phyloP scores from a whole-genome alignment of 2,329 filamentous ascomycete genomes.

The Massarina eburnea region DNA sequence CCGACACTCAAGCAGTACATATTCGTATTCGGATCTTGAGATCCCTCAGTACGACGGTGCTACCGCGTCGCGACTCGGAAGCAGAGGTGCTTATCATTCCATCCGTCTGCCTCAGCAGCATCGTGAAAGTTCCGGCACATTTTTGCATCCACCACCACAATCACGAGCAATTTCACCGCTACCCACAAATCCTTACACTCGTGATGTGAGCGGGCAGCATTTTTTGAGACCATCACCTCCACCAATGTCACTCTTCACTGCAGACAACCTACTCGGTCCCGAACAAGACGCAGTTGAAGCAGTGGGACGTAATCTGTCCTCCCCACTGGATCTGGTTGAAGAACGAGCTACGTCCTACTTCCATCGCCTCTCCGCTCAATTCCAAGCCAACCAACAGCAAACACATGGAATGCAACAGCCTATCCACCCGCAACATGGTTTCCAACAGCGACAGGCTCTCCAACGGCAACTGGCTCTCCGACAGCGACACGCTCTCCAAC shows the following conservation, averaged over 20 bases:
- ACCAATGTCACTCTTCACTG: slow-evolving; percentile 8
- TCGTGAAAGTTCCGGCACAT: slow-evolving; percentile 3
- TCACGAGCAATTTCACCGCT: slow-evolving; percentile 8
- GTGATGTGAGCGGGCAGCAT: slow-evolving; percentile 9
- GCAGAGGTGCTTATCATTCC: slow-evolving; percentile 24
- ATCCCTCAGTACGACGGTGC: slow-evolving; percentile 27
- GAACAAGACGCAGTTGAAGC: slow-evolving; percentile 22
- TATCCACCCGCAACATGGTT: slow-evolving; percentile 4
- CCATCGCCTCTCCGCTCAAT: slow-evolving; percentile 7
- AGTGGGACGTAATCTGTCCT: slow-evolving; percentile 20
- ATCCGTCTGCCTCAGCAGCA: slow-evolving; percentile 16
- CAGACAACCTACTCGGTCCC: slow-evolving; percentile 13
- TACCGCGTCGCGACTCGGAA: slow-evolving; percentile 15
- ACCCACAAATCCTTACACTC: slow-evolving; percentile 18
- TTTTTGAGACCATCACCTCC: slow-evolving; percentile 6
- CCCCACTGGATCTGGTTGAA: slow-evolving; percentile 28
- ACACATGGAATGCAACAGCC: neutral
- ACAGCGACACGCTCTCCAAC: too few relatives aligned
- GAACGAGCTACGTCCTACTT: slow-evolving; percentile 20
- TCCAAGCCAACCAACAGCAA: slow-evolving; percentile 3
- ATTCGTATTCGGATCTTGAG: slow-evolving; percentile 13
- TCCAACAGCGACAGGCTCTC: neutral
- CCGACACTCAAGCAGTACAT: slow-evolving; percentile 25
- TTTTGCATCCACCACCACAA: slow-evolving; percentile 6
- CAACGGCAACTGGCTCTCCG: too few relatives aligned